Conservation (phyloP, 73 alveolate genomes). For the Tetrahymena thermophila region DNA sequence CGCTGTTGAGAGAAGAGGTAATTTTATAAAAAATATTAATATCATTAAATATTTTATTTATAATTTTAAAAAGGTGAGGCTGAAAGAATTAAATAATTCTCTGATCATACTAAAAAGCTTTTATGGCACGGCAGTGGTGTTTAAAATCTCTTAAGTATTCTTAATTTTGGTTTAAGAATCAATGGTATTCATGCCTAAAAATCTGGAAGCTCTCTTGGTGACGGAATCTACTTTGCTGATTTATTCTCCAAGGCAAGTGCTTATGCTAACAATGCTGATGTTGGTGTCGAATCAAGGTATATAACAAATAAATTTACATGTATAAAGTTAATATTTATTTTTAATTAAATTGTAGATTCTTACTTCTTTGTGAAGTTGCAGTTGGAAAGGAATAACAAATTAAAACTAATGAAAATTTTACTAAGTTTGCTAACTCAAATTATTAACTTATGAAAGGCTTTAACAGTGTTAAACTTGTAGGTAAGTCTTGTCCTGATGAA, state of each 20-base stretch:
- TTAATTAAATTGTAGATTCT: constrained; percentile 28
- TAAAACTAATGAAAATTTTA: constrained; percentile 28
- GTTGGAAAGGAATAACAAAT: constrained; percentile 73
- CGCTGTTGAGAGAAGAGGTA: constrained; percentile 55
- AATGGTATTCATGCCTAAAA: constrained; percentile 44
- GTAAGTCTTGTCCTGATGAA: constrained; percentile 85
- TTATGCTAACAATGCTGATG: constrained; percentile 50
- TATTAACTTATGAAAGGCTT: neutral
- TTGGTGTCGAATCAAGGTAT: constrained; percentile 47
- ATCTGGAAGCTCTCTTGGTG: constrained; percentile 81
- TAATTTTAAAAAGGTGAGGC: constrained; percentile 45
- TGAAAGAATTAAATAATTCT: constrained; percentile 49
- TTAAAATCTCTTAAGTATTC: constrained; percentile 81
- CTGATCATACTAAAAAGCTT: constrained; percentile 60
- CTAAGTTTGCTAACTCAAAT: constrained; percentile 40
- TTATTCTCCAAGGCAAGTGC: constrained; percentile 56
- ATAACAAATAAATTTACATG: constrained; percentile 9
- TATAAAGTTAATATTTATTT: neutral
- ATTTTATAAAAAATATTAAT: neutral
- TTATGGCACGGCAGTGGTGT: constrained; percentile 92
- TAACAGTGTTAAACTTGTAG: constrained; percentile 57
- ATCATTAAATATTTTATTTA: neutral
- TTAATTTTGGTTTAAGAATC: constrained; percentile 26
- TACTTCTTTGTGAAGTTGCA: constrained; percentile 91
- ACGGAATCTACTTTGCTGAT: constrained; percentile 95